Percentiles rank a stretch among this genome's conserved stretches.
Evolutionary conservation across 352 stramenopile species (phyloP).

Genomic region (Pythium sp.): DNA sequence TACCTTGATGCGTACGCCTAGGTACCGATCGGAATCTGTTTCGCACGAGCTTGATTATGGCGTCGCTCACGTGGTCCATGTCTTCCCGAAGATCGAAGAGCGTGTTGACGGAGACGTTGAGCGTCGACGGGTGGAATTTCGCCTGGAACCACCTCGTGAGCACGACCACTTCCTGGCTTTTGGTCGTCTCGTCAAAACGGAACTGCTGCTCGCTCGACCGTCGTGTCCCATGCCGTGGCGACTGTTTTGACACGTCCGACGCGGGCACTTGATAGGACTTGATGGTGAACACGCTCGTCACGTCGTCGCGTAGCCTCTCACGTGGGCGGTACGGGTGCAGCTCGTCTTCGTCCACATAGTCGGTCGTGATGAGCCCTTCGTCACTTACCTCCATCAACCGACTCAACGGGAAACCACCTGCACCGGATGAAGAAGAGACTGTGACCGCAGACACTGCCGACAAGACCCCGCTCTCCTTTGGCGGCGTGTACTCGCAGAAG

Average conservation of each 20-base stretch:
- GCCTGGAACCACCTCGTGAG: constrained; percentile 35
- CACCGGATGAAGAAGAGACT: too few species aligned
- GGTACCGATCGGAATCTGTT: not conserved
- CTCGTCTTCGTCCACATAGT: constrained; percentile 16
- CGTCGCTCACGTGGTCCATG: not conserved
- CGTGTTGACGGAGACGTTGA: not conserved
- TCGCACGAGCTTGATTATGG: not conserved
- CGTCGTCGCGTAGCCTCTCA: constrained; percentile 7
- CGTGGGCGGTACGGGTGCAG: constrained; percentile 9
- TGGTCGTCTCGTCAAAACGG: too few species aligned
- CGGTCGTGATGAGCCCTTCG: constrained; percentile 3
- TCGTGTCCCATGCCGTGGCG: too few species aligned
- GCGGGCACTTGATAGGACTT: too few species aligned
- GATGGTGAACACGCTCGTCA: not conserved
- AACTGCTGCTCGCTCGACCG: not conserved
- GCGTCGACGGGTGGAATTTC: constrained; percentile 16
- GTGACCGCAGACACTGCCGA: too few species aligned
- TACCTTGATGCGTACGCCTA: too few species aligned
- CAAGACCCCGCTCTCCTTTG: too few species aligned
- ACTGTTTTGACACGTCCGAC: too few species aligned
- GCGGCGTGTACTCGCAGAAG: constrained; percentile 9
- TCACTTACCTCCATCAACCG: not conserved
- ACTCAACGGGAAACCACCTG: too few species aligned
- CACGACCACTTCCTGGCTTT: constrained; percentile 22
- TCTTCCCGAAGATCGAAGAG: not conserved